These are phyloP conservation scores for Articulospora tetracladia DNA, from an alignment of 495 filamentous ascomycete genomes.

Conservation along the genomic window DNA sequence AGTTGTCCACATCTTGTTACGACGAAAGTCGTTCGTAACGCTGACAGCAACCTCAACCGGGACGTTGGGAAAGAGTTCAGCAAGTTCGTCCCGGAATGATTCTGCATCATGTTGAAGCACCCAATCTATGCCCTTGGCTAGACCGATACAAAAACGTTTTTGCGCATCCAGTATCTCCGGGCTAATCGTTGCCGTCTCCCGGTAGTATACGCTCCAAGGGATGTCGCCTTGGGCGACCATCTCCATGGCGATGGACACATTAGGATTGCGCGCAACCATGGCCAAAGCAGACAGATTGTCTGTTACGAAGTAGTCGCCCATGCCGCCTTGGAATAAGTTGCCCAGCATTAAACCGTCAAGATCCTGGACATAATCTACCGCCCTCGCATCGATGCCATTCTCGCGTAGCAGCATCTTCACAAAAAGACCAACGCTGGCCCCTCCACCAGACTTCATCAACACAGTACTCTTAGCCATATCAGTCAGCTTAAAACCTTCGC, in stretches of 20 bases:
- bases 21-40: conserved; percentile 5
- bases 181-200: not conserved
- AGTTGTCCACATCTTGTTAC: conserved; percentile 4
- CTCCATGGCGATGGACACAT: conserved; percentile 6
- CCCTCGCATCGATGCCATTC: conserved; percentile 4
- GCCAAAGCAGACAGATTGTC: conserved; percentile 6
- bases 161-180: conserved; percentile 1
- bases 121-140: no score
- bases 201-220: conserved; percentile 10
- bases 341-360: conserved; percentile 7
- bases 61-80: not conserved
- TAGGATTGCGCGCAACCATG: conserved; percentile 1
- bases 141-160: conserved; percentile 1
- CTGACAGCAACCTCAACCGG: conserved; percentile 1
- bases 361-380: conserved; percentile 7
- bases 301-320: conserved; percentile 9
- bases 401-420: conserved; percentile 7
- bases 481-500: conserved; percentile 6
- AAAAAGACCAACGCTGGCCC: conserved; percentile 7
- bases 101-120: no score
- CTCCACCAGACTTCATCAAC: conserved; percentile 5
- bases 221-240: conserved; percentile 6
- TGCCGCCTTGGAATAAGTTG: conserved; percentile 7
- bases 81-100: no score
- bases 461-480: conserved; percentile 6